Base-by-base conservation (phyloP, 345 rosid genomes). In the Syzygium aromaticum region DNA sequence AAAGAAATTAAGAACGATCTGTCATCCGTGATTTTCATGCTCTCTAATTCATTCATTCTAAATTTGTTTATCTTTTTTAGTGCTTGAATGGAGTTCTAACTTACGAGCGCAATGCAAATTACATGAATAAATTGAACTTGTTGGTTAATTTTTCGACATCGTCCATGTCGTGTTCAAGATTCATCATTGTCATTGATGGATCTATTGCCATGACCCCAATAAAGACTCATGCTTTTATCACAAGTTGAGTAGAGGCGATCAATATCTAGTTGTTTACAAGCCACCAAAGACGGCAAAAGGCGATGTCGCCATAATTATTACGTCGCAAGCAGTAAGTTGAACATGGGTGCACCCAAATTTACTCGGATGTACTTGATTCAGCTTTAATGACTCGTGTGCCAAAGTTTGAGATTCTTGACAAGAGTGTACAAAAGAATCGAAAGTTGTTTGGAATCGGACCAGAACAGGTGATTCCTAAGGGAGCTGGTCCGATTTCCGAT, bases 61-160 rank as follows among this genome's bases (percentile, higher is more conserved):
- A 4, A 33, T 8, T 8, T 33, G 22, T 10, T 8, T 9, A 8
- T 9, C 7, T 10, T 51, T 52, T 52, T 3, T 56, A 17, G 33
- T 30, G 43, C 33, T 30, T 16, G 0, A 67, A 12, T 67, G 12
- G 11, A 67, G 78, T 13, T 61, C 0, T 19, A 30, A 38, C 21
- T 17, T 2, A 1, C 0, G 4, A 30, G 78, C 8, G 46, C 23
- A 19, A 3, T 23, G 17, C 23, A 33, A 67, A 1, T 67, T 17
- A 67, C 22, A 0, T 3, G 0, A 30, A 22, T 4, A 33, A 16
- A 67, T 17, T 33, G 17, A 5, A 30, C 23, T 30, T 0, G 10
- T 15, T 28, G 5, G 5, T n/a, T 9, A n/a, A 16, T 30, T 64
- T 64, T 64, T 16, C 11, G 0, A 30, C 43, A 30, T 28, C 77